Percentiles rank a stretch among this genome's conserved stretches.
Conservation (phyloP, 2,329 filamentous ascomycete genomes). For the Ophiostoma pallidulum region DNA sequence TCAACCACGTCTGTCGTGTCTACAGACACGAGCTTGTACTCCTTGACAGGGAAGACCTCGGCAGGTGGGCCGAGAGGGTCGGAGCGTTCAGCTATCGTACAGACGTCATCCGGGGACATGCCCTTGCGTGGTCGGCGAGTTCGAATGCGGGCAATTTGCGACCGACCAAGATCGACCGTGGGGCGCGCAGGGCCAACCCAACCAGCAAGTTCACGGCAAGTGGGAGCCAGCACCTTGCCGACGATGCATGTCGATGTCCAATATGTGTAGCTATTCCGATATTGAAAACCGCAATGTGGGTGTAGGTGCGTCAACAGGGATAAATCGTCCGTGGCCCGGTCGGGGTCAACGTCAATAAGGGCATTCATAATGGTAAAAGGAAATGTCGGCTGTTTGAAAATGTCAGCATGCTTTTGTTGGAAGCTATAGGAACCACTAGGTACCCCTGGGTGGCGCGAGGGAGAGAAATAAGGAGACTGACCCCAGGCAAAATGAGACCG, state of each 20-base stretch:
- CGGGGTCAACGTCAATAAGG: conserved; percentile 64
- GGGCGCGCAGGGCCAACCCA: conserved; percentile 67
- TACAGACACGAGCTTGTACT: conserved; percentile 55
- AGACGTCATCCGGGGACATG: conserved; percentile 49
- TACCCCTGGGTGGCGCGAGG: too few species aligned
- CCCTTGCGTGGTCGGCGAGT: conserved; percentile 47
- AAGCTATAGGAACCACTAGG: neutral
- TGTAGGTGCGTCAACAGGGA: conserved; percentile 59
- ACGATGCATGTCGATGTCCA: conserved; percentile 65
- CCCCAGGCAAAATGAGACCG: conserved; percentile 61
- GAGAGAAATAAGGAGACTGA: conserved; percentile 28
- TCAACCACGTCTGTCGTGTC: conserved; percentile 55
- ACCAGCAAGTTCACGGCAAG: conserved; percentile 59
- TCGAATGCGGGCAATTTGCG: conserved; percentile 61
- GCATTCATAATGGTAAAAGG: conserved; percentile 73
- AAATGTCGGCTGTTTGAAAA: conserved; percentile 42
- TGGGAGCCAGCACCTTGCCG: conserved; percentile 65
- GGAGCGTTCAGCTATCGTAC: conserved; percentile 57
- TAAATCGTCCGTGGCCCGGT: conserved; percentile 54
- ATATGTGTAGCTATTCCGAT: conserved; percentile 64
- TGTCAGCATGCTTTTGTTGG: neutral
- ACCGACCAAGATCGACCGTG: conserved; percentile 55
- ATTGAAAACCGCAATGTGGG: conserved; percentile 65
- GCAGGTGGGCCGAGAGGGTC: conserved; percentile 58
- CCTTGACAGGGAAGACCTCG: conserved; percentile 52